These are phyloP conservation scores for Penicillium sp. DNA, from an alignment of 2,329 filamentous ascomycete genomes.

Conservation along the genomic window DNA sequence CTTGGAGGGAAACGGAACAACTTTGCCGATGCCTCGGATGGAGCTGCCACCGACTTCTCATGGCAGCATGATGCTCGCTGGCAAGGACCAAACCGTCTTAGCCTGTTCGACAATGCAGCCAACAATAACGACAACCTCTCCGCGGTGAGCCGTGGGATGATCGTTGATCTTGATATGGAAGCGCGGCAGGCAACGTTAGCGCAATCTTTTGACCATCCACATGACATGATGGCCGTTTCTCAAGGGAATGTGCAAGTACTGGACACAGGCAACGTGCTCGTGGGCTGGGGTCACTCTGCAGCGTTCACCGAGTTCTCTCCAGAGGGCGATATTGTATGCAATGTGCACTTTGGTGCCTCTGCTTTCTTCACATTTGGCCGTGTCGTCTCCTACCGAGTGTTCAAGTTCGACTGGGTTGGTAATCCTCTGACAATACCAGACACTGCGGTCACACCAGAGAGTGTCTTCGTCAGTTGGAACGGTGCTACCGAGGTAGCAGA, in stretches of 20 bases:
- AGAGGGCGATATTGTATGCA: slow-evolving; percentile 24
- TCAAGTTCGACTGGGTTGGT: slow-evolving; percentile 54
- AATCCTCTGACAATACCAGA: slow-evolving; percentile 42
- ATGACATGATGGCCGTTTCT: slow-evolving; percentile 17
- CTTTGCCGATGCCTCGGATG: slow-evolving; percentile 25
- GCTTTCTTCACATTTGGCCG: slow-evolving; percentile 46
- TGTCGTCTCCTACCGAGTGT: slow-evolving; percentile 56
- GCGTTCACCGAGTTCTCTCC: slow-evolving; percentile 48
- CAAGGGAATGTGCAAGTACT: slow-evolving; percentile 24
- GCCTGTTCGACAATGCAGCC: slow-evolving; percentile 28
- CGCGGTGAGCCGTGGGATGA: slow-evolving; percentile 17
- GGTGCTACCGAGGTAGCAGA: slow-evolving; percentile 34
- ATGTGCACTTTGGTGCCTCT: slow-evolving; percentile 43
- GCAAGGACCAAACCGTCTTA: slow-evolving; percentile 22
- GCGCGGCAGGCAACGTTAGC: slow-evolving; percentile 9
- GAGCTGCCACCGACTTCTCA: slow-evolving; percentile 21
- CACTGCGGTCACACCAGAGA: slow-evolving; percentile 13
- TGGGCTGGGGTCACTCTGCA: slow-evolving; percentile 52
- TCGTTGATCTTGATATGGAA: slow-evolving; percentile 15
- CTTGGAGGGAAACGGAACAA: slow-evolving; percentile 30
- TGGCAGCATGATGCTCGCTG: slow-evolving; percentile 35
- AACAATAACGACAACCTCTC: slow-evolving; percentile 13
- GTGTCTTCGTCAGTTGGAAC: slow-evolving; percentile 36
- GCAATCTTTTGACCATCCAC: slow-evolving; percentile 18
- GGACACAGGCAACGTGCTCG: slow-evolving; percentile 44